Percentiles rank a stretch among this genome's conserved stretches.
These are phyloP conservation scores for Hordeum marinum DNA, from an alignment of 176 grass and related monocot species.

Conservation along the genomic window DNA sequence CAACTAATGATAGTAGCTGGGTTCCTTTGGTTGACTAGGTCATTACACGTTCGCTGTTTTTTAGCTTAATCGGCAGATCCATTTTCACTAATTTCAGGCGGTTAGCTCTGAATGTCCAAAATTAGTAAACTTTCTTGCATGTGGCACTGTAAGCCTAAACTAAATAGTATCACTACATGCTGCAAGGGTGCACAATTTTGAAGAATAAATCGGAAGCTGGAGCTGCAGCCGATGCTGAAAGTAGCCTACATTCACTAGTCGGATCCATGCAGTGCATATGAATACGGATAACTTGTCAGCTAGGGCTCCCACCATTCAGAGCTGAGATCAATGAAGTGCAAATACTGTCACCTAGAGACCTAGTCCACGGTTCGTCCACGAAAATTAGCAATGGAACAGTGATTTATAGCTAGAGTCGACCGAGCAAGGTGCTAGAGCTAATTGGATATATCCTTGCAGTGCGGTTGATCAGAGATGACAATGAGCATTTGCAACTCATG, in stretches of 20 bases:
- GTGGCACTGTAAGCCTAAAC: not conserved
- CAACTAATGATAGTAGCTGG: not conserved
- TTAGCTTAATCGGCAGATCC: constrained; percentile 2
- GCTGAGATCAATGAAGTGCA: not conserved
- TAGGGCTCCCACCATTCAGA: not conserved
- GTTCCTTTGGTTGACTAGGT: not conserved
- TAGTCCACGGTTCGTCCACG: not conserved
- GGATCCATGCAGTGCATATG: not conserved
- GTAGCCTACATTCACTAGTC: not conserved
- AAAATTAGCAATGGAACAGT: not conserved
- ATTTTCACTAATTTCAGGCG: not conserved
- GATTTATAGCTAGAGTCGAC: not conserved
- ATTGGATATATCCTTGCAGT: not conserved
- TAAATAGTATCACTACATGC: not conserved
- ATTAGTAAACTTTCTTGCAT: not conserved
- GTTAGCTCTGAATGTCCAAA: not conserved
- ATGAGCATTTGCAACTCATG: not conserved
- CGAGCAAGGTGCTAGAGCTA: not conserved
- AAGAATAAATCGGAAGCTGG: not conserved
- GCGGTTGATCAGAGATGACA: not conserved
- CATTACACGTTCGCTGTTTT: not conserved
- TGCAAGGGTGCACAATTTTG: not conserved
- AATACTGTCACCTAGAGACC: not conserved
- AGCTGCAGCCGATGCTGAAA: not conserved
- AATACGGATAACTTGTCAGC: not conserved